Conservation (phyloP, 257 asterid genomes). For the Linderniella brevidens region DNA sequence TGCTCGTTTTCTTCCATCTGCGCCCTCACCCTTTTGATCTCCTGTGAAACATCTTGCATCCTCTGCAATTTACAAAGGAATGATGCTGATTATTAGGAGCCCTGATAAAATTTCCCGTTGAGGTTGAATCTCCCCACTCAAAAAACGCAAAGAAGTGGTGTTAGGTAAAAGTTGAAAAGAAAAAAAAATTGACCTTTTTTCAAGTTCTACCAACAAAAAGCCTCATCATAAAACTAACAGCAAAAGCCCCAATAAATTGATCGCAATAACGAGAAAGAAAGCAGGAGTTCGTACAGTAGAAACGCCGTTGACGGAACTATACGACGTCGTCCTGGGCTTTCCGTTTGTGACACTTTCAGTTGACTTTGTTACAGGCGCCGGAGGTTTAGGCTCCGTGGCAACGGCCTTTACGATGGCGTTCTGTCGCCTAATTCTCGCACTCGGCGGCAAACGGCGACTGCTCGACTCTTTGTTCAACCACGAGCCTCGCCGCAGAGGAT, state of each 20-base stretch:
- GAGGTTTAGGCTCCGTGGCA: conserved; percentile 69
- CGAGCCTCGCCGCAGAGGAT: conserved; percentile 28
- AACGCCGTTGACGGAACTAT: conserved; percentile 45
- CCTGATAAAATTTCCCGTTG: conserved; percentile 7
- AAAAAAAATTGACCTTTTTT: no score
- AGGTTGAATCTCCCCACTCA: neutral
- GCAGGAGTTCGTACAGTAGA: conserved; percentile 33
- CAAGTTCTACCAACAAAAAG: no score
- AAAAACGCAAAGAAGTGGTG: no score
- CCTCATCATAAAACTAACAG: no score
- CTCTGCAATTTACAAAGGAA: conserved; percentile 45
- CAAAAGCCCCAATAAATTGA: no score
- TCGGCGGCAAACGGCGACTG: conserved; percentile 15
- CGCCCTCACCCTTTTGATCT: conserved; percentile 89
- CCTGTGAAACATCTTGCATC: conserved; percentile 78
- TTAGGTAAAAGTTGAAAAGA: no score
- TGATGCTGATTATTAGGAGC: conserved; percentile 6
- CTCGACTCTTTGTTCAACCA: conserved; percentile 9
- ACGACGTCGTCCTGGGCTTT: conserved; percentile 23
- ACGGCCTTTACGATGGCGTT: conserved; percentile 54
- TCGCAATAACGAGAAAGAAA: neutral
- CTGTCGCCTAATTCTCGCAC: conserved; percentile 5
- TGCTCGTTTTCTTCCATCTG: conserved; percentile 98
- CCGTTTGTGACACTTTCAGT: conserved; percentile 26
- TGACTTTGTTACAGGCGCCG: conserved; percentile 19